These are phyloP conservation scores for Lolium perenne DNA, from an alignment of 176 grass and related monocot species.

Conservation along the genomic window DNA sequence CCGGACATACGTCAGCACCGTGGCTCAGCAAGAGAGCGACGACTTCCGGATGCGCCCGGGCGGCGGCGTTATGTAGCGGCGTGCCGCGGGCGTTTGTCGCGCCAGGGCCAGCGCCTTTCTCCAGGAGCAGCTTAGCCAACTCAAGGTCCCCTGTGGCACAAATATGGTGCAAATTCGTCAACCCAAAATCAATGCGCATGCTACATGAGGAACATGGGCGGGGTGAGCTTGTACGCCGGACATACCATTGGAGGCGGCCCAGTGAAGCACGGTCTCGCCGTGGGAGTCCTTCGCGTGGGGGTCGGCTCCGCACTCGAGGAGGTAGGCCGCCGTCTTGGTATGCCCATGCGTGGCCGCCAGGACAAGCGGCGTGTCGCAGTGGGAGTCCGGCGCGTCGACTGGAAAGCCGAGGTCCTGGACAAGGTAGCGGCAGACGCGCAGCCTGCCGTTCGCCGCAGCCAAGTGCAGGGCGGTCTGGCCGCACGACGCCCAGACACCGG, in stretches of 20 bases:
- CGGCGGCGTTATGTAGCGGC: conserved; percentile 15
- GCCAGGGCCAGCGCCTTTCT: conserved; percentile 1
- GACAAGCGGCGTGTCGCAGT: too few relatives aligned
- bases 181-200: neutral
- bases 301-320: neutral
- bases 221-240: too few relatives aligned
- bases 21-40: neutral
- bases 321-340: too few relatives aligned
- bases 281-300: neutral
- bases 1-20: neutral
- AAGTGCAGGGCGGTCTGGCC: neutral
- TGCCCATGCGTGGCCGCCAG: too few relatives aligned
- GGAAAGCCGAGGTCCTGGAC: neutral
- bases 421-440: conserved; percentile 15
- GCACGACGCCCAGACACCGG: neutral
- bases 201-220: neutral
- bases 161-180: neutral
- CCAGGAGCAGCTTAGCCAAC: conserved; percentile 24
- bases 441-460: neutral
- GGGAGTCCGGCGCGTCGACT: neutral
- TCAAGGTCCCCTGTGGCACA: neutral
- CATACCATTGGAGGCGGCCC: conserved; percentile 30
- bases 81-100: conserved; percentile 11
- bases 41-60: neutral
- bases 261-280: neutral